Conservation (phyloP, 2,329 filamentous ascomycete species). For the Hypoxylon sp. region DNA sequence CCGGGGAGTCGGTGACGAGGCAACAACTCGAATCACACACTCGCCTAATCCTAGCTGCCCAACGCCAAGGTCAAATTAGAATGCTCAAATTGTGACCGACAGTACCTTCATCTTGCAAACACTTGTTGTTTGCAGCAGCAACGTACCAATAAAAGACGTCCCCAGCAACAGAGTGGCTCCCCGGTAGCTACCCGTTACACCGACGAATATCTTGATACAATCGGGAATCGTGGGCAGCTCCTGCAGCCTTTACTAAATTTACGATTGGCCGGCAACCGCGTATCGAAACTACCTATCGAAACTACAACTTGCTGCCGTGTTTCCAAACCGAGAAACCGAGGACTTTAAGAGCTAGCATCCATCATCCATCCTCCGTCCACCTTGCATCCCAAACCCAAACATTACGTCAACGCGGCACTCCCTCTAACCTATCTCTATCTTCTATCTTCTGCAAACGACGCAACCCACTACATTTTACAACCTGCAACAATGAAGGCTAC, state of each 20-base stretch:
- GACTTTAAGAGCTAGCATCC: neutral
- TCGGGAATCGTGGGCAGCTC: neutral
- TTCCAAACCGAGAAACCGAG: neutral
- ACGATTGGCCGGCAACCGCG: neutral
- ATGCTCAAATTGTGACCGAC: neutral
- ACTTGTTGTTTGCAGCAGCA: neutral
- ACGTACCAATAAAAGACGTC: neutral
- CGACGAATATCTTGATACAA: neutral
- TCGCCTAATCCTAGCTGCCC: neutral
- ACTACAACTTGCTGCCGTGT: neutral
- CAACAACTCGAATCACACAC: neutral
- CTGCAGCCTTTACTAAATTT: neutral
- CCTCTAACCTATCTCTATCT: neutral
- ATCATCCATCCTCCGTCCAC: too few relatives aligned
- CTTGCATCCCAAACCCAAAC: neutral
- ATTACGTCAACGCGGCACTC: neutral
- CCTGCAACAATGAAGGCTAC: constrained; percentile 16
- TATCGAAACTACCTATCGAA: neutral
- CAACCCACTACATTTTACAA: neutral
- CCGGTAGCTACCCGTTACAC: neutral
- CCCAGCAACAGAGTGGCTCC: neutral
- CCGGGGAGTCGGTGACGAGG: too few relatives aligned
- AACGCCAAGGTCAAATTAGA: neutral
- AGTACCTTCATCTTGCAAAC: neutral
- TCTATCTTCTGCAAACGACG: neutral